Conservation (phyloP, 176 grass and related monocot genomes). For the Oryza nivara region DNA sequence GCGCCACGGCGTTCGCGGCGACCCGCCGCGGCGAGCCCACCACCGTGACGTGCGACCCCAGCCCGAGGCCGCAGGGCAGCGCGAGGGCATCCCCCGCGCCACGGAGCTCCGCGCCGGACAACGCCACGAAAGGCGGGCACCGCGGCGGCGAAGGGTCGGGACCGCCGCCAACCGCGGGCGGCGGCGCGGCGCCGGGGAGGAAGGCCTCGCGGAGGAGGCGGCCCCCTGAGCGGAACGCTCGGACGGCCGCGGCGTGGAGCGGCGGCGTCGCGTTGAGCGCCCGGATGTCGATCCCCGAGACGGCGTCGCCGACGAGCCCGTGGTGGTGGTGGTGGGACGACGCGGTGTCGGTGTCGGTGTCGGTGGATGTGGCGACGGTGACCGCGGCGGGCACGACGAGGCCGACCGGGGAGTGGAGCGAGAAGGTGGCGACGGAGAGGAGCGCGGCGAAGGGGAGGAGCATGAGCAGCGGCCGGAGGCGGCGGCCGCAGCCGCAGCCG, state of each 20-base stretch:
- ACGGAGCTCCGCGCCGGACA: neutral
- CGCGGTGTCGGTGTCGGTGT: neutral
- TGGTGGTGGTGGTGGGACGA: neutral
- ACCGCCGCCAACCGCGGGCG: neutral
- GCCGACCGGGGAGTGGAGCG: constrained; percentile 26
- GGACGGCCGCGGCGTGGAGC: constrained; percentile 36
- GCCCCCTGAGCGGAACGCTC: constrained; percentile 29
- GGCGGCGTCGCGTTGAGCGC: constrained; percentile 20
- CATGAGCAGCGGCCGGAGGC: constrained; percentile 30
- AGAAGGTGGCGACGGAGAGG: constrained; percentile 46
- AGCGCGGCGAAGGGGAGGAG: constrained; percentile 49
- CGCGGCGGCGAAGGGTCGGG: neutral
- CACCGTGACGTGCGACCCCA: constrained; percentile 86
- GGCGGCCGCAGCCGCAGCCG: neutral
- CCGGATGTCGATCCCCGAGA: constrained; percentile 24
- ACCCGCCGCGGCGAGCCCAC: constrained; percentile 58
- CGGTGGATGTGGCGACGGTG: constrained; percentile 14
- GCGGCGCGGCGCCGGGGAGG: neutral
- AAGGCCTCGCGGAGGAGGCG: constrained; percentile 45
- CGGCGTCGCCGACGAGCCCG: neutral
- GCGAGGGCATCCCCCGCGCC: constrained; percentile 9
- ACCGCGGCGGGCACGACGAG: constrained; percentile 7
- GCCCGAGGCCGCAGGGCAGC: constrained; percentile 75
- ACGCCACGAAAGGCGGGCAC: constrained; percentile 58
- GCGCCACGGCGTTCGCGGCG: constrained; percentile 41